phyloP scores from a whole-genome alignment of 2,329 filamentous ascomycete species.

The Tothia fuscella region DNA sequence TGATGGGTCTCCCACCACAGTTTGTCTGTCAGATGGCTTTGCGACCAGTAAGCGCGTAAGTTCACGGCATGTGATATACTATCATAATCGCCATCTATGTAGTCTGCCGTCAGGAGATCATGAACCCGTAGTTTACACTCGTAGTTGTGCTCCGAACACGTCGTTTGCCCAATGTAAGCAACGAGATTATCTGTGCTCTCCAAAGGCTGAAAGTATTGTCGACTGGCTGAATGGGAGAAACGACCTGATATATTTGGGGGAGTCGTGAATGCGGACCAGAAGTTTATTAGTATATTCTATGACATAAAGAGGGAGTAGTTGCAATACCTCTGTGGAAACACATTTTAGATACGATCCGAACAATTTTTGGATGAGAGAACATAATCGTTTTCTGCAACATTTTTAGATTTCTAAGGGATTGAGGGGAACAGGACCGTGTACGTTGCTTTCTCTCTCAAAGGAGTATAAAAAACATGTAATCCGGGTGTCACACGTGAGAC shows the following conservation, averaged over 20 bases:
- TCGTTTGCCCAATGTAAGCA: conserved; percentile 37
- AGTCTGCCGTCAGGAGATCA: conserved; percentile 42
- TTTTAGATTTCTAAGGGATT: too few species aligned
- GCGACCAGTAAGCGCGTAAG: conserved; percentile 51
- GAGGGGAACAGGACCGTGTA: conserved; percentile 26
- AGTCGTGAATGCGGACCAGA: conserved; percentile 41
- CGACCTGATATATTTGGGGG: conserved; percentile 44
- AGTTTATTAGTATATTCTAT: too few species aligned
- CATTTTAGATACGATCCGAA: conserved; percentile 15
- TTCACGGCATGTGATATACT: conserved; percentile 52
- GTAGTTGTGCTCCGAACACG: conserved; percentile 36
- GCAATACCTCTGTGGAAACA: background rate
- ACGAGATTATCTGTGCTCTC: conserved; percentile 44
- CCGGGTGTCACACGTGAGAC: conserved; percentile 66
- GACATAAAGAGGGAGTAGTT: background rate
- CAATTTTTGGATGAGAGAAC: background rate
- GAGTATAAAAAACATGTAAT: conserved; percentile 68
- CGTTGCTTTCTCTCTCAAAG: conserved; percentile 28
- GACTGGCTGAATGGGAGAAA: conserved; percentile 50
- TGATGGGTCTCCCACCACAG: conserved; percentile 36
- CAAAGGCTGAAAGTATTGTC: conserved; percentile 60
- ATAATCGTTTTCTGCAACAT: conserved; percentile 38
- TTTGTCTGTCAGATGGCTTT: conserved; percentile 14
- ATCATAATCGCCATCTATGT: conserved; percentile 69
- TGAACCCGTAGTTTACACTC: conserved; percentile 40